Evolutionary conservation across 306 rosid species (phyloP), one percentile per base, ranked within the genome.

Genomic region (Corylus americana): DNA sequence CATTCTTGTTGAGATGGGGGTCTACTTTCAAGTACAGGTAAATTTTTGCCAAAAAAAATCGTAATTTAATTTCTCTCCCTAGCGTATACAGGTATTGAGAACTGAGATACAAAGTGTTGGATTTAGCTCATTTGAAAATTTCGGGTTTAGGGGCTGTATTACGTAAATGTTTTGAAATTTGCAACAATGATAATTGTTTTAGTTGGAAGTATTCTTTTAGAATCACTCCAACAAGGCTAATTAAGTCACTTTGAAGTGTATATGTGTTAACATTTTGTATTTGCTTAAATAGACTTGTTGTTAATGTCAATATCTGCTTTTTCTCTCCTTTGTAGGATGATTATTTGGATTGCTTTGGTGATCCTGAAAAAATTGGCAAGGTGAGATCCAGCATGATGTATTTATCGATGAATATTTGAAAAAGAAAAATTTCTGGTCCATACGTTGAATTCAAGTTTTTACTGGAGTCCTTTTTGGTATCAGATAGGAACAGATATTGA

Each of bases 401-500:
- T 64, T 37, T 55, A 37, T 11, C 35, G 16, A 12, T 57, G 0
- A 53, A 39, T 55, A 64, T 10, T 3, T 3, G 2, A 0, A 8
- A 25, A 59, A 59, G 64, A 67, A 39, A 20, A 74, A 75, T 71
- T 8, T 68, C 17, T 77, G 50, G 53, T 73, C 31, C 64, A 44
- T 77, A 73, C 35, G 22, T 44, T 45, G 5, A 4, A 9, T 12
- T 20, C 0, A 45, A 63, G 71, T 47, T 48, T 84, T 86, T 81
- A 84, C 62, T 78, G 70, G 44, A 49, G 73, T 81, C 73, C 45
- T 86, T 77, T 76, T 55, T 75, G 83, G 35, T 51, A 42, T 73
- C 90, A 92, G 97, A 86, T 95, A 83, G 99, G 97, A 63, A 95
- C 97, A 64, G 99, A 95, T 80, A 93, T 93, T 83, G 98, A 91